Conservation (phyloP, 345 rosid species). For the Eutrema yunnanense region DNA sequence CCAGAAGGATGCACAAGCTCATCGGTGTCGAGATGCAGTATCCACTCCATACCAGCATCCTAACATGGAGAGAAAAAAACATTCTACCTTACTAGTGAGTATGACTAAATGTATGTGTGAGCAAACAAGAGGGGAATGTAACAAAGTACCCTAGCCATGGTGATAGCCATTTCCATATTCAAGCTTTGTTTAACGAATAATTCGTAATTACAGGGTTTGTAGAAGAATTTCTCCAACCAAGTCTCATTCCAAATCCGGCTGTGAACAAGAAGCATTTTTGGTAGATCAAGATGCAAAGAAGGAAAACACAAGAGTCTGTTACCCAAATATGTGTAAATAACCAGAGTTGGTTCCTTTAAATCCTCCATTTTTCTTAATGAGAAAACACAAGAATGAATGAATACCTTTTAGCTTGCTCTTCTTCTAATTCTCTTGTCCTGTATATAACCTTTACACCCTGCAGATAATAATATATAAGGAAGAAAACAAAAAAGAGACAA, state of each 20-base stretch:
- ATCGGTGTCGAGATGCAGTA: constrained; percentile 90
- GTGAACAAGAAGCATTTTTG: background rate
- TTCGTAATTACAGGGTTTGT: constrained; percentile 92
- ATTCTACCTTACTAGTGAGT: background rate
- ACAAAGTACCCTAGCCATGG: constrained; percentile 84
- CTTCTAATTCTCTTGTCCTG: constrained; percentile 80
- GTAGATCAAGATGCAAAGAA: background rate
- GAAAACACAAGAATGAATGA: background rate
- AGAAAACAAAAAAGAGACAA: background rate
- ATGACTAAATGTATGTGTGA: background rate
- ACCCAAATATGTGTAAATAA: background rate
- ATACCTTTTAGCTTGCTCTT: constrained; percentile 74
- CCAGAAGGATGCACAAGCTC: constrained; percentile 90
- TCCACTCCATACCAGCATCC: constrained; percentile 92
- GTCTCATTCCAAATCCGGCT: constrained; percentile 98
- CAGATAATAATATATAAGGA: background rate
- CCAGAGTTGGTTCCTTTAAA: background rate
- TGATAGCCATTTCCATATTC: constrained; percentile 97
- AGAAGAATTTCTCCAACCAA: constrained; percentile 87
- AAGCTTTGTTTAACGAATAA: constrained; percentile 91
- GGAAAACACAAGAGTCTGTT: background rate
- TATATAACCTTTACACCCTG: constrained; percentile 78
- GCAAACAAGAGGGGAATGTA: background rate
- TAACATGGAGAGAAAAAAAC: constrained; percentile 5
- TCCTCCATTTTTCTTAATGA: background rate